These are phyloP conservation scores for Saccharomycopsis sp. DNA, from an alignment of 805 yeast genomes.

Conservation along the genomic window DNA sequence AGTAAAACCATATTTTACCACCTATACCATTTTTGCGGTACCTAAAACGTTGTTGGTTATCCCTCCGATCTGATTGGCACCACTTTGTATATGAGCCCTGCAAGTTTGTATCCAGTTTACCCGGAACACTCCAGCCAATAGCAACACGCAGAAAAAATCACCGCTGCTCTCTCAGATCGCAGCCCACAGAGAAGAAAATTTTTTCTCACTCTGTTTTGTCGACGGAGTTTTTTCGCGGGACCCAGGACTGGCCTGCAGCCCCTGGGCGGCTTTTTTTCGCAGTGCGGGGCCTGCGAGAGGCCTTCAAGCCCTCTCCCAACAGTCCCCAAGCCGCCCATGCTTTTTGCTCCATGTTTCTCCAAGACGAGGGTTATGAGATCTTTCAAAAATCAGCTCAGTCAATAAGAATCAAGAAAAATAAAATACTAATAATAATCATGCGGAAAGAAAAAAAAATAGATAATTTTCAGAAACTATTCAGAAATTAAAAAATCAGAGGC, in stretches of 20 bases:
- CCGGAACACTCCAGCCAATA: neutral
- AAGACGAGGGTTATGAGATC: no score
- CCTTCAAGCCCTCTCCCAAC: neutral
- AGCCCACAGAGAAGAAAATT: neutral
- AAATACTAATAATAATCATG: neutral
- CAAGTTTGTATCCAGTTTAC: neutral
- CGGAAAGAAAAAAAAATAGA: no score
- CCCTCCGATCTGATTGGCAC: neutral
- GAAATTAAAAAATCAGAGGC: neutral
- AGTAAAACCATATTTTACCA: neutral
- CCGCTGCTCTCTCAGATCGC: no score
- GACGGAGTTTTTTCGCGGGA: neutral
- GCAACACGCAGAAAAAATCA: neutral
- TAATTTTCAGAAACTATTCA: neutral
- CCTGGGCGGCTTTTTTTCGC: no score
- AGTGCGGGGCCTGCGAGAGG: neutral
- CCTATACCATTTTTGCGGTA: neutral
- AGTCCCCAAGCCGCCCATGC: no score
- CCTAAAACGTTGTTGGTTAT: neutral
- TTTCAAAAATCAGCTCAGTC: neutral
- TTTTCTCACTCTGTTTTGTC: no score
- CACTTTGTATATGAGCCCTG: neutral
- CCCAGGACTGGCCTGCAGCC: no score
- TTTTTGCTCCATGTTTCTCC: no score
- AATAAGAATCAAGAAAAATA: constrained; percentile 1